phyloP scores from a whole-genome alignment of 108 stramenopile genomes.

The Fragilariopsis cylindrus region DNA sequence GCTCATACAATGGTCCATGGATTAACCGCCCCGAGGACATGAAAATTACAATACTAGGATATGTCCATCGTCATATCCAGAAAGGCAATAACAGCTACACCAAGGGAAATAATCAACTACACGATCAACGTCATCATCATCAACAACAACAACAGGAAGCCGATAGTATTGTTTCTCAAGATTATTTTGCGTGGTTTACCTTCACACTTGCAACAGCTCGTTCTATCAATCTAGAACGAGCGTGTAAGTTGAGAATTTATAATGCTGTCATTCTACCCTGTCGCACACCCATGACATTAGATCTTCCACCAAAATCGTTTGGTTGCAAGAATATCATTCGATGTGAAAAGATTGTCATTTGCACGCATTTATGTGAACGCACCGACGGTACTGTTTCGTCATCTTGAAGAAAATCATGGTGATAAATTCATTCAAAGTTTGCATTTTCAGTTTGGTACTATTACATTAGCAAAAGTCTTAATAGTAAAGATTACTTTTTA shows the following conservation, averaged over 20 bases:
- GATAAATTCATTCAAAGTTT: no score
- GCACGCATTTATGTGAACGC: constrained; percentile 44
- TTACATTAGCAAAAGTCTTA: no score
- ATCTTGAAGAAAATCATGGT: background rate
- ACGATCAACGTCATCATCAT: background rate
- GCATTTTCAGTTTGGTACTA: no score
- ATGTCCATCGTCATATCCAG: constrained; percentile 24
- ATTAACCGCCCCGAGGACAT: constrained; percentile 1
- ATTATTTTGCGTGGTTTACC: constrained; percentile 34
- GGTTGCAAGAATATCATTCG: background rate
- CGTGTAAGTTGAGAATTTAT: constrained; percentile 35
- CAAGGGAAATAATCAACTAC: background rate
- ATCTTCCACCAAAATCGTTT: background rate
- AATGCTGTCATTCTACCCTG: constrained; percentile 30
- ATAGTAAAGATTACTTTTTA: no score
- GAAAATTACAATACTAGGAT: constrained; percentile 21
- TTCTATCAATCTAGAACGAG: constrained; percentile 9
- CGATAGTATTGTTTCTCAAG: background rate
- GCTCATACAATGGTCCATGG: background rate
- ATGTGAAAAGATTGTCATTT: constrained; percentile 21
- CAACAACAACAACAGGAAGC: background rate
- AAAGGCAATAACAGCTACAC: background rate
- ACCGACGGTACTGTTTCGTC: background rate
- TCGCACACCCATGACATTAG: background rate
- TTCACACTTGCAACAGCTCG: constrained; percentile 34